phyloP scores from a whole-genome alignment of 2,329 filamentous ascomycete species.

The Pseudogymnoascus sp. region DNA sequence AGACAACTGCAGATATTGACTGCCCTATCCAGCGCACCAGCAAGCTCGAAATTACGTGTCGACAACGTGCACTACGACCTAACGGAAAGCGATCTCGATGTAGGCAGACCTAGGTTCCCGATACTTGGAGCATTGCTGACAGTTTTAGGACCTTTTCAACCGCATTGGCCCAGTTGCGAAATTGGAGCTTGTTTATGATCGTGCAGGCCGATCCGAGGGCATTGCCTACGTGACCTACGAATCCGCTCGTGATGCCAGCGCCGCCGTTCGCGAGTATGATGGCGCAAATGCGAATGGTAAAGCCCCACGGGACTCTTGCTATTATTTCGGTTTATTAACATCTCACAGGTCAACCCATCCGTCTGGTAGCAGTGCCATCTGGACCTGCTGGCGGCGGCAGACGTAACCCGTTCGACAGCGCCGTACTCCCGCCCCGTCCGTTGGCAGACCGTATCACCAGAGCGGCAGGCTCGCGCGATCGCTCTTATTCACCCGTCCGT shows the following conservation, averaged over 20 bases:
- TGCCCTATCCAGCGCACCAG: conserved; percentile 35
- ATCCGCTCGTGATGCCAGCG: conserved; percentile 57
- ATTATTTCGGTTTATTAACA: conserved; percentile 12
- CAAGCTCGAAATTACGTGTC: conserved; percentile 66
- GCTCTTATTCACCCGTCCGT: conserved; percentile 48
- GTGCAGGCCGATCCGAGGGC: conserved; percentile 79
- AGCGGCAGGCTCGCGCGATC: conserved; percentile 43
- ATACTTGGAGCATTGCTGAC: conserved; percentile 13
- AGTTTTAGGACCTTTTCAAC: conserved; percentile 62
- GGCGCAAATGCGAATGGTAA: conserved; percentile 80
- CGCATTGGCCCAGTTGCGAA: conserved; percentile 64
- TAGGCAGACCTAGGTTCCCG: conserved; percentile 32
- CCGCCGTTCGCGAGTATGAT: conserved; percentile 72
- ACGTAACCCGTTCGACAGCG: conserved; percentile 49
- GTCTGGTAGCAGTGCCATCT: conserved; percentile 53
- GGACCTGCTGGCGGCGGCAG: conserved; percentile 32
- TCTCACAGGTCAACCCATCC: conserved; percentile 64
- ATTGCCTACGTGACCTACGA: conserved; percentile 78
- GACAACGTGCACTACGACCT: conserved; percentile 92
- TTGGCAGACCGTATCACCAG: conserved; percentile 53
- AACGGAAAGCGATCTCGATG: conserved; percentile 72
- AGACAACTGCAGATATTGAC: conserved; percentile 9
- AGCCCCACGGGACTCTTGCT: conserved; percentile 7
- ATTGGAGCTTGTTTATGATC: conserved; percentile 71
- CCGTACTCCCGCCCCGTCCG: conserved; percentile 45